phyloP scores from a whole-genome alignment of 202 grass and related monocot genomes.

The Zoysia matrella region DNA sequence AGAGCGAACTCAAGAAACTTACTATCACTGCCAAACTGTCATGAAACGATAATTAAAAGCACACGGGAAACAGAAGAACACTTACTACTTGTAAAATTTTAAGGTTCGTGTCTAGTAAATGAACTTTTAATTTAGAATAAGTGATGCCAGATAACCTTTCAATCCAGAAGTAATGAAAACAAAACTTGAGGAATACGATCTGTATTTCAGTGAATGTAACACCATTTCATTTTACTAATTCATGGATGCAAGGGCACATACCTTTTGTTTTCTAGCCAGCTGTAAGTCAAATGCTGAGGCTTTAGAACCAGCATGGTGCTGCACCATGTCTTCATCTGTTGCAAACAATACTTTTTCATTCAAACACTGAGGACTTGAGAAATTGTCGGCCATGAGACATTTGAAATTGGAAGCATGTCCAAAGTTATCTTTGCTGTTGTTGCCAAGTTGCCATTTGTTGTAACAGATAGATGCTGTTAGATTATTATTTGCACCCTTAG shows the following conservation, averaged over 20 bases:
- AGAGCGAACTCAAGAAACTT: slow-evolving; percentile 9
- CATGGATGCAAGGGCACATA: slow-evolving; percentile 26
- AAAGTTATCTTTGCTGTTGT: slow-evolving; percentile 24
- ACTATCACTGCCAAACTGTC: background rate
- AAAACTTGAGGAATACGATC: background rate
- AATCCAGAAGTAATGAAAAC: background rate
- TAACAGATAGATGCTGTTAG: slow-evolving; percentile 29
- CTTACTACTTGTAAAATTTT: background rate
- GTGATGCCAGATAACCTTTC: background rate
- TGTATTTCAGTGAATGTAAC: background rate
- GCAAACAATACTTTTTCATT: slow-evolving; percentile 70
- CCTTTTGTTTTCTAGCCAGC: slow-evolving; percentile 46
- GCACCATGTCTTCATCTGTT: slow-evolving; percentile 51
- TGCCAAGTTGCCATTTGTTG: slow-evolving; percentile 35
- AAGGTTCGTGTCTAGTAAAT: slow-evolving; percentile 5
- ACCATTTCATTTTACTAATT: slow-evolving; percentile 16
- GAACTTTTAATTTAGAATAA: background rate
- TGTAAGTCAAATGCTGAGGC: slow-evolving; percentile 9
- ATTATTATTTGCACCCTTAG: slow-evolving; percentile 44
- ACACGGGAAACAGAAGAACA: background rate
- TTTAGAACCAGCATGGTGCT: slow-evolving; percentile 26
- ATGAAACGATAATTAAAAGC: background rate
- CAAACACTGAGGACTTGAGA: slow-evolving; percentile 45
- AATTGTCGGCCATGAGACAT: slow-evolving; percentile 33
- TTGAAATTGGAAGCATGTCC: slow-evolving; percentile 30